These are phyloP conservation scores for Dissophora globulifera DNA, from an alignment of 192 early-diverging fungal genomes.

Conservation along the genomic window DNA sequence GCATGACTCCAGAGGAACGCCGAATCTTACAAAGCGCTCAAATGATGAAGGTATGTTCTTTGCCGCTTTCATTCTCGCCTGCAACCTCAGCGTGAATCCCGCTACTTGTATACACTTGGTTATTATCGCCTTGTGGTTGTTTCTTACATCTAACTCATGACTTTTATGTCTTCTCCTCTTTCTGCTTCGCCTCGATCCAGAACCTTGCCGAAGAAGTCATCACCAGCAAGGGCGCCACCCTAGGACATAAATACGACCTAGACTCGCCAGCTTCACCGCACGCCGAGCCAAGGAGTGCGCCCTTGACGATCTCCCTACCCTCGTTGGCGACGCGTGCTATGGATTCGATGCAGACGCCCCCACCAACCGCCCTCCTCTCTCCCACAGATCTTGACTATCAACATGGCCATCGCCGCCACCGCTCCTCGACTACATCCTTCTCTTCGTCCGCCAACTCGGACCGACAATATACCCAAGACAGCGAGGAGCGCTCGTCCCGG, in stretches of 20 bases:
- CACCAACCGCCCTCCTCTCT: slow-evolving; percentile 34
- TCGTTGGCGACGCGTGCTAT: neutral
- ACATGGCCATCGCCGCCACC: slow-evolving; percentile 24
- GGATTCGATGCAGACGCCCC: slow-evolving; percentile 13
- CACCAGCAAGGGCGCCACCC: slow-evolving; percentile 16
- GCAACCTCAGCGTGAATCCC: no score
- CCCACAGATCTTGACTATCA: slow-evolving; percentile 15
- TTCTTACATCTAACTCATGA: neutral
- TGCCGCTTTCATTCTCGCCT: no score
- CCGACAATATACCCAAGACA: slow-evolving; percentile 44
- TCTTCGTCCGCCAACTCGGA: slow-evolving; percentile 20
- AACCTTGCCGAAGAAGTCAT: slow-evolving; percentile 42
- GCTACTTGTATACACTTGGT: no score
- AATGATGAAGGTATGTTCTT: no score
- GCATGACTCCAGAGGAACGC: no score
- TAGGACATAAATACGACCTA: neutral
- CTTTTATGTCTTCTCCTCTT: neutral
- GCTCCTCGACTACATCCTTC: slow-evolving; percentile 22
- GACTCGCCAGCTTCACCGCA: neutral
- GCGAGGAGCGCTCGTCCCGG: slow-evolving; percentile 20
- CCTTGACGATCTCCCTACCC: slow-evolving; percentile 17
- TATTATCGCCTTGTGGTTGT: no score
- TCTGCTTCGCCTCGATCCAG: neutral
- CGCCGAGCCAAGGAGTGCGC: neutral
- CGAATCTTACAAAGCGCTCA: no score